Evolutionary conservation across 108 stramenopile genomes (phyloP).

Genomic region (Chaetoceros tenuissimus): DNA sequence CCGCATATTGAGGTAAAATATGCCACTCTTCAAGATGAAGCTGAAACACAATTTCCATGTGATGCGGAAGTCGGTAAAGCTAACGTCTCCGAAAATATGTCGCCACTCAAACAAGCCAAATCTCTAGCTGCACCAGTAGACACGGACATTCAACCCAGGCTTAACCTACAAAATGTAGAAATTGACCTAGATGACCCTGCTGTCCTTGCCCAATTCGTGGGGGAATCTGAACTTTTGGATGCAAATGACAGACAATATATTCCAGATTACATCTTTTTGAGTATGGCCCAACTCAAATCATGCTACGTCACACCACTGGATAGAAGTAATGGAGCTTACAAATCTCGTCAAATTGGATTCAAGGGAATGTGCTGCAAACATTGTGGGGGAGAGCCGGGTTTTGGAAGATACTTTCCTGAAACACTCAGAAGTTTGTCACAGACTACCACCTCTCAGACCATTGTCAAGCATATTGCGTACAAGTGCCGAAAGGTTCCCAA

Average conservation of each 20-base stretch:
- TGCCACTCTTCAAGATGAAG: no score
- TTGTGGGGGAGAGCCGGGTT: slow-evolving; percentile 60
- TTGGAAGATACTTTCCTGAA: slow-evolving; percentile 62
- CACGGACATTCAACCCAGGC: no score
- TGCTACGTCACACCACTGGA: slow-evolving; percentile 39
- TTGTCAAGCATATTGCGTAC: slow-evolving; percentile 60
- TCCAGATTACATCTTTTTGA: slow-evolving; percentile 61
- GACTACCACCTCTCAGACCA: slow-evolving; percentile 70
- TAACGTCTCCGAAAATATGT: no score
- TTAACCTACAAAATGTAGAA: no score
- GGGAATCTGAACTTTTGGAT: slow-evolving; percentile 31
- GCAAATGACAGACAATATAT: slow-evolving; percentile 54
- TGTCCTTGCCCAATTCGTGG: slow-evolving; percentile 9
- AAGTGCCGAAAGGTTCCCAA: slow-evolving; percentile 56
- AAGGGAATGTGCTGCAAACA: slow-evolving; percentile 42
- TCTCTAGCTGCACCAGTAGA: no score
- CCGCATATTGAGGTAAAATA: no score
- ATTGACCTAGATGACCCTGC: neutral
- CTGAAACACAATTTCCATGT: no score
- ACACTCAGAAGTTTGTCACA: slow-evolving; percentile 55
- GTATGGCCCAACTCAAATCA: slow-evolving; percentile 60
- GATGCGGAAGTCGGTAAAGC: no score
- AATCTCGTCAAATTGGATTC: slow-evolving; percentile 47
- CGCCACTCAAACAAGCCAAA: no score
- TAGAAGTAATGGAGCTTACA: slow-evolving; percentile 66